Conservation (phyloP, 225 moss, liverwort and hornwort species). For the Bryum argenteum region DNA sequence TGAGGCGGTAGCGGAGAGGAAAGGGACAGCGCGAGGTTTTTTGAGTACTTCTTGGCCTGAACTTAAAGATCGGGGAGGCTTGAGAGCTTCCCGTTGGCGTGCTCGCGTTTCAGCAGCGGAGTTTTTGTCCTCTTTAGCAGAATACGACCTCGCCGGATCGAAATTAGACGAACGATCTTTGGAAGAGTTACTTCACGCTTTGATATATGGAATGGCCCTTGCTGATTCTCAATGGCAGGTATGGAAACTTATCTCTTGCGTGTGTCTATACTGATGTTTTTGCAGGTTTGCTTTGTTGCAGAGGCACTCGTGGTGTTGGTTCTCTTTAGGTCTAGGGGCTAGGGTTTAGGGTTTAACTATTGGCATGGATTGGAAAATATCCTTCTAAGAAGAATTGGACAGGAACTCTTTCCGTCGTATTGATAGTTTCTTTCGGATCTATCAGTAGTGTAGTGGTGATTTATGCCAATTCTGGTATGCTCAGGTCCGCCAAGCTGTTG, state of each 20-base stretch:
- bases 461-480: constrained; percentile 23
- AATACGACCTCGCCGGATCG: constrained; percentile 34
- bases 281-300: constrained; percentile 6
- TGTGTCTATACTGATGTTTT: neutral
- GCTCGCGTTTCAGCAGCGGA: constrained; percentile 53
- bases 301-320: neutral
- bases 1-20: neutral
- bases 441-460: neutral
- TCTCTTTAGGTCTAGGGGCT: neutral
- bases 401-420: constrained; percentile 1
- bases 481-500: constrained; percentile 55
- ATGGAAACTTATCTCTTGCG: constrained; percentile 1
- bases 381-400: neutral
- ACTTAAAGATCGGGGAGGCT: constrained; percentile 49
- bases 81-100: constrained; percentile 56
- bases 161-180: constrained; percentile 6
- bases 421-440: neutral
- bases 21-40: constrained; percentile 1
- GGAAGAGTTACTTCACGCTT: constrained; percentile 44
- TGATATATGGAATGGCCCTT: constrained; percentile 39
- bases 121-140: constrained; percentile 40
- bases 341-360: constrained; percentile 31
- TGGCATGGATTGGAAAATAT: neutral
- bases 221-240: constrained; percentile 61
- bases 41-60: constrained; percentile 48